These are phyloP conservation scores for Thelonectria blattea DNA, from an alignment of 2,329 filamentous ascomycete genomes.

Conservation along the genomic window DNA sequence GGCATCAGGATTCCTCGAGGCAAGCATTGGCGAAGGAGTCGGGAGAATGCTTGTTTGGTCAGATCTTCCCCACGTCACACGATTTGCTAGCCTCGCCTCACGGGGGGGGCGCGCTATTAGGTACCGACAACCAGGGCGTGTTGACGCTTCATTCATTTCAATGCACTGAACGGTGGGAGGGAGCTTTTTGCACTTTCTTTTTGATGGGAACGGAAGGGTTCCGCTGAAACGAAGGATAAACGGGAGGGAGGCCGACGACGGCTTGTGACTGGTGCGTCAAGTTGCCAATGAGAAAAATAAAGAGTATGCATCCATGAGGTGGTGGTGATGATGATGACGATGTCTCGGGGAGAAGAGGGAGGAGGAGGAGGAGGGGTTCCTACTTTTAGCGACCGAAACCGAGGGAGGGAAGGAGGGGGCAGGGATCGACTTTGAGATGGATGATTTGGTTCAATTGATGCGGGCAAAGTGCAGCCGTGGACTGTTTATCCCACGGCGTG, in stretches of 20 bases:
- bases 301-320: neutral
- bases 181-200: no score
- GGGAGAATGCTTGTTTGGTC: slow-evolving; percentile 2
- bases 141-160: neutral
- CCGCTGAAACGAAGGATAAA: neutral
- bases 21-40: neutral
- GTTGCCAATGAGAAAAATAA: no score
- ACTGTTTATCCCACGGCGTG: neutral
- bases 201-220: neutral
- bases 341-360: neutral
- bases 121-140: neutral
- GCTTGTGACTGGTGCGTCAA: neutral
- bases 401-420: neutral
- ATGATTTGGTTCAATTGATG: neutral
- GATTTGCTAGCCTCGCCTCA: neutral
- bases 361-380: neutral
- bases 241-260: neutral
- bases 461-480: neutral
- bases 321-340: slow-evolving; percentile 4
- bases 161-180: neutral
- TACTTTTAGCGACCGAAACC: slow-evolving; percentile 7
- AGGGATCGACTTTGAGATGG: slow-evolving; percentile 1
- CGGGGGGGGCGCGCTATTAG: neutral
- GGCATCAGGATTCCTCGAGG: slow-evolving; percentile 9
- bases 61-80: slow-evolving; percentile 12